Conservation (phyloP, 2,329 filamentous ascomycete species). For the Botryotinia convoluta region DNA sequence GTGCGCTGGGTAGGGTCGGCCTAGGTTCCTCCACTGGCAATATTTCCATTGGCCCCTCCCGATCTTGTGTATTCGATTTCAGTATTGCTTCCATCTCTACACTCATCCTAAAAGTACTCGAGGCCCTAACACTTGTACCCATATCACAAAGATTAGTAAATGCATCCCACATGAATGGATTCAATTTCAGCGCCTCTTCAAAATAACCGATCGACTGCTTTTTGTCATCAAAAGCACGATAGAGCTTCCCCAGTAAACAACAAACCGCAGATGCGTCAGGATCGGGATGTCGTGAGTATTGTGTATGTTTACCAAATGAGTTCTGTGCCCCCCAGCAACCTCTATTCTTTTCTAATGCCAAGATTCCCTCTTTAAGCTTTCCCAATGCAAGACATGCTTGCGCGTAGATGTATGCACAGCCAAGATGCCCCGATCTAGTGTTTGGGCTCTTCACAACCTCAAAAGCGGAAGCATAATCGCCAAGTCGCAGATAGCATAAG, state of each 20-base stretch:
- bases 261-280: constrained; percentile 83
- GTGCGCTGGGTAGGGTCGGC: constrained; percentile 24
- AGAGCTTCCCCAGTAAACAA: constrained; percentile 83
- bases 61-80: constrained; percentile 33
- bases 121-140: constrained; percentile 75
- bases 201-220: constrained; percentile 83
- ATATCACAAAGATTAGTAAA: constrained; percentile 85
- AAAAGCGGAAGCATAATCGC: constrained; percentile 81
- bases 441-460: constrained; percentile 74
- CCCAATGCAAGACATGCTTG: constrained; percentile 82
- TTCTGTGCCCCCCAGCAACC: constrained; percentile 72
- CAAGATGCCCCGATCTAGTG: constrained; percentile 71
- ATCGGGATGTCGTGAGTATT: constrained; percentile 68
- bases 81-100: constrained; percentile 57
- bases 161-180: constrained; percentile 98
- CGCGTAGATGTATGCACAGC: constrained; percentile 88
- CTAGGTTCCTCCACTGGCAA: not conserved
- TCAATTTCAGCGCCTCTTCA: constrained; percentile 82
- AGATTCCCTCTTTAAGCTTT: constrained; percentile 75
- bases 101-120: constrained; percentile 81
- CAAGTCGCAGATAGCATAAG: constrained; percentile 78
- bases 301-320: constrained; percentile 78
- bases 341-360: constrained; percentile 78
- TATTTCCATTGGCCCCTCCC: not conserved
- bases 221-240: constrained; percentile 75